Base-by-base conservation (phyloP, 306 rosid species). In the Ormosia semicastrata region DNA sequence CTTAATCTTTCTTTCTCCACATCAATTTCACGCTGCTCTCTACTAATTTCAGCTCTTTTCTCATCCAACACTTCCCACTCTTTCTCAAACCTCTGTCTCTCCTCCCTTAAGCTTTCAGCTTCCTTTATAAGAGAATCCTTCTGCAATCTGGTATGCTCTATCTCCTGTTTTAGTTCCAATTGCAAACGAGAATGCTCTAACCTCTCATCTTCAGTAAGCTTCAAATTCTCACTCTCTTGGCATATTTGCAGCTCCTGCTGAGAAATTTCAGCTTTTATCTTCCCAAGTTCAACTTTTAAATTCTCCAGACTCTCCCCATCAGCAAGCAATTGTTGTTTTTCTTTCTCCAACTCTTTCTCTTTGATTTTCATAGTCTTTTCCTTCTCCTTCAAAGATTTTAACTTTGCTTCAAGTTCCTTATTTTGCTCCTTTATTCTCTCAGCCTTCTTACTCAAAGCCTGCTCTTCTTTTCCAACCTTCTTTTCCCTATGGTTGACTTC, bases 41-140 rank as follows among this genome's bases (percentile, higher is more conserved):
- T 82, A 71, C 68, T 82, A 82, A 91, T 60, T 85, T 87, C 86
- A 77, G 89, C 65, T 78, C 88, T 92, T 86, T 84, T 95, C 77
- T 89, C 91, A 85, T 93, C 97, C 85, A 95, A 77, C 41, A 80
- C 91, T 75, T 90, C 97, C 96, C 97, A 91, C 81, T 95, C 97
- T 87, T 87, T 91, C 87, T 92, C 98, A 78, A 93, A 95, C 70
- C 84, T 93, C 64, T 88, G 84, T 81, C 94, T 89, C 73, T 93
- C 96, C 80, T 87, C 93, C 89, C 80, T 92, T 73, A 93, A 74
- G 83, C 86, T 92, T 72, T 87, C 91, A 84, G 88, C 78, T 90
- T 95, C 97, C 75, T 86, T 83, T 73, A 50, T 47, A 72, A 87
- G 80, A 33, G 80, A 72, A 71, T 87, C 97, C 66, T 84, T 87